These are phyloP conservation scores for Trichoderma sp. DNA, from an alignment of 2,329 filamentous ascomycete genomes.

Conservation along the genomic window DNA sequence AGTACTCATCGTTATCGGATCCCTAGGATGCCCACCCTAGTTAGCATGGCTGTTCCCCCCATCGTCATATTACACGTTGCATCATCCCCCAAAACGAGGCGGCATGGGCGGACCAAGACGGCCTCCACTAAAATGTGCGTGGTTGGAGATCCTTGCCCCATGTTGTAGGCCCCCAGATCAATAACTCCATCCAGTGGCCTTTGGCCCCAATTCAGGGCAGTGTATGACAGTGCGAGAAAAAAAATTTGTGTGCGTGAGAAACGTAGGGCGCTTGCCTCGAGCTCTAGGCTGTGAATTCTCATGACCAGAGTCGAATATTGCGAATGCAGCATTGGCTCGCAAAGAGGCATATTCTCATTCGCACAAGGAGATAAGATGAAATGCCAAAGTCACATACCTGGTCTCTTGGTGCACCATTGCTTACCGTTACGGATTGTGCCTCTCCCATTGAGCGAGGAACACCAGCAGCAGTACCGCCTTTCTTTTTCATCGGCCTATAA, in stretches of 20 bases:
- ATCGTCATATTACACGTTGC: constrained; percentile 20
- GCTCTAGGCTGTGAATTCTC: background rate
- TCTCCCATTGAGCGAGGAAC: constrained; percentile 65
- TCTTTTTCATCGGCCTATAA: constrained; percentile 69
- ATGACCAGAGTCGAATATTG: background rate
- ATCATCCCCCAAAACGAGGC: constrained; percentile 24
- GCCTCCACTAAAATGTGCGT: constrained; percentile 20
- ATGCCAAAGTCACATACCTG: constrained; percentile 47
- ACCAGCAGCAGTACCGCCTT: constrained; percentile 65
- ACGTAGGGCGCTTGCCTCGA: background rate
- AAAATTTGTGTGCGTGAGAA: background rate
- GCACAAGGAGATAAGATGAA: background rate
- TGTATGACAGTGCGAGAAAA: constrained; percentile 17
- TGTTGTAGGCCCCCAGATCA: constrained; percentile 21
- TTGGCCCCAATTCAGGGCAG: constrained; percentile 8
- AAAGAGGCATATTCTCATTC: background rate
- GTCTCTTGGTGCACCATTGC: constrained; percentile 52
- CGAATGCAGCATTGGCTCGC: background rate
- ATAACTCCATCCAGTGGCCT: background rate
- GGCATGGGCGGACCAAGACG: constrained; percentile 15
- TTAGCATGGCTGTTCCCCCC: constrained; percentile 33
- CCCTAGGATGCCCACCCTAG: constrained; percentile 29
- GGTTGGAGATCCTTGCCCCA: constrained; percentile 22
- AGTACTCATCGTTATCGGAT: constrained; percentile 83
- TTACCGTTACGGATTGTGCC: constrained; percentile 56